Evolutionary conservation across 2,329 filamentous ascomycete genomes (phyloP).

Genomic region (Scleromitrula shiraiana): DNA sequence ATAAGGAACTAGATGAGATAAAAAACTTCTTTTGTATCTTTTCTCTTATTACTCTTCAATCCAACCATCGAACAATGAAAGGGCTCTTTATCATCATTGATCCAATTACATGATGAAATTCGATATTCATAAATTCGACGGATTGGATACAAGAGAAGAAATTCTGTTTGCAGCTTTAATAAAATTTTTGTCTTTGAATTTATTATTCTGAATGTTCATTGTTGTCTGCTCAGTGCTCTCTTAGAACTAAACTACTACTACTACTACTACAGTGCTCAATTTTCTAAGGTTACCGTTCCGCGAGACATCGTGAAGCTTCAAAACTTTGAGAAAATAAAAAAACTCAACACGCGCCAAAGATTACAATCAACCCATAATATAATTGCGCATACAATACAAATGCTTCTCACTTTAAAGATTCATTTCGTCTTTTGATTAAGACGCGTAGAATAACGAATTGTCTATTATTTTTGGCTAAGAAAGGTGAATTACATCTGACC

Average conservation of each 20-base stretch:
- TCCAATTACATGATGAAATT: too few relatives aligned
- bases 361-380: slow-evolving; percentile 7
- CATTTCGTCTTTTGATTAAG: slow-evolving; percentile 1
- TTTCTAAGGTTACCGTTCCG: too few relatives aligned
- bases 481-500: too few relatives aligned
- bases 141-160: slow-evolving; percentile 6
- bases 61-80: too few relatives aligned
- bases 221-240: too few relatives aligned
- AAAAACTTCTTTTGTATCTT: background rate
- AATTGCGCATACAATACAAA: background rate
- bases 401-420: background rate
- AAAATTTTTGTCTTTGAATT: slow-evolving; percentile 9
- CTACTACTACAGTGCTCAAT: too few relatives aligned
- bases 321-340: too few relatives aligned
- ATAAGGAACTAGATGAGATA: background rate
- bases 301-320: slow-evolving; percentile 8
- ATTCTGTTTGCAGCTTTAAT: slow-evolving; percentile 8
- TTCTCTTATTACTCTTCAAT: slow-evolving; percentile 2
- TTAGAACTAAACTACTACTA: too few relatives aligned
- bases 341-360: slow-evolving; percentile 6
- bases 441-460: slow-evolving; percentile 1
- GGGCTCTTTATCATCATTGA: too few relatives aligned
- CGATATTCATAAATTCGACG: too few relatives aligned
- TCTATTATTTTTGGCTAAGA: background rate
- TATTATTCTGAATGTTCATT: slow-evolving; percentile 4